Percentiles rank a stretch among this genome's conserved stretches.
phyloP scores from a whole-genome alignment of 768 basidiomycete genomes.

The Roridomyces roridus region DNA sequence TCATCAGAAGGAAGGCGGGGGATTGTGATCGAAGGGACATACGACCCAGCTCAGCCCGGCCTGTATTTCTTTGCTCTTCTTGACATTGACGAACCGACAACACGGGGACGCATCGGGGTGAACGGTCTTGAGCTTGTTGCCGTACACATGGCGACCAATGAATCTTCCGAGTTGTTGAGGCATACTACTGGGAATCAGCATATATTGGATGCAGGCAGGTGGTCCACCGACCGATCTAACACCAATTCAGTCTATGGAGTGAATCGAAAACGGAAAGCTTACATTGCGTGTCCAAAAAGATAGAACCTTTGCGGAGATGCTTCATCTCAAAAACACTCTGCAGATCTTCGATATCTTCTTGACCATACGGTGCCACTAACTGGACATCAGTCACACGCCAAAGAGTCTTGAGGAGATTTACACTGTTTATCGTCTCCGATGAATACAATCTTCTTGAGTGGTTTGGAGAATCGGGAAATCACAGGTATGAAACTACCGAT shows the following conservation, averaged over 20 bases:
- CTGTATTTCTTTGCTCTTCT: constrained; percentile 36
- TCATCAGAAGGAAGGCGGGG: background rate
- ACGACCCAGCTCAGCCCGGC: constrained; percentile 44
- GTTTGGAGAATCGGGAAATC: constrained; percentile 39
- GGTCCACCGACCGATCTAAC: too few relatives aligned
- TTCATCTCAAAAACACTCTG: constrained; percentile 59
- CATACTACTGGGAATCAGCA: too few relatives aligned
- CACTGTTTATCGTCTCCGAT: constrained; percentile 54
- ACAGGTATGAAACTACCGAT: constrained; percentile 50
- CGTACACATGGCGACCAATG: too few relatives aligned
- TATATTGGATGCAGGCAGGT: too few relatives aligned
- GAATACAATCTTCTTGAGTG: constrained; percentile 51
- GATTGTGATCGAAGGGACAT: constrained; percentile 6
- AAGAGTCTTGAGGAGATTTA: constrained; percentile 5
- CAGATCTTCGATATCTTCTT: constrained; percentile 47
- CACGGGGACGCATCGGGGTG: constrained; percentile 47
- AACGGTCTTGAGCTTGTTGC: constrained; percentile 50
- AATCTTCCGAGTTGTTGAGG: too few relatives aligned
- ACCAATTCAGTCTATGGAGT: too few relatives aligned
- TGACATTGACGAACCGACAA: constrained; percentile 64
- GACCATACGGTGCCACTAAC: constrained; percentile 61
- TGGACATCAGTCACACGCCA: constrained; percentile 15
- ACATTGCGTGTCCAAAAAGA: constrained; percentile 62
- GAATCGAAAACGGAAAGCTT: constrained; percentile 23
- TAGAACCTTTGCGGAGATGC: constrained; percentile 42